Conservation (phyloP, 768 basidiomycete species). For the Lactarius psammicola region DNA sequence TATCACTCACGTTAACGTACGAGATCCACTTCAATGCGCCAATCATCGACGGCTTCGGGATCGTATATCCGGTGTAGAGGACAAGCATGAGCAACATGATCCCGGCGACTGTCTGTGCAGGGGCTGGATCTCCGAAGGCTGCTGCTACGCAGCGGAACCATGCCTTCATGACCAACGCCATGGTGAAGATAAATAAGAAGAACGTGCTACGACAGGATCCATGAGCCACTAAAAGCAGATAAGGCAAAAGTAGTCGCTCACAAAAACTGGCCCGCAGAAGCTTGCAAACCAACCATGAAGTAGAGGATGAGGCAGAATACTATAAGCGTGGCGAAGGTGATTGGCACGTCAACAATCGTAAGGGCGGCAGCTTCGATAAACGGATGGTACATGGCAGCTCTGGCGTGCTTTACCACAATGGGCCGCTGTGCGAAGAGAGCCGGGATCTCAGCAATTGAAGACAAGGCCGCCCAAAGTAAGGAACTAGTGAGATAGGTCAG, state of each 20-base stretch:
- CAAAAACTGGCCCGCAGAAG: constrained; percentile 62
- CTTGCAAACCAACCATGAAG: constrained; percentile 59
- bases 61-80: constrained; percentile 59
- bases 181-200: constrained; percentile 55
- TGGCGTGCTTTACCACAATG: constrained; percentile 55
- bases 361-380: constrained; percentile 54
- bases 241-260: constrained; percentile 36
- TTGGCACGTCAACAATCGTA: constrained; percentile 61
- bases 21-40: constrained; percentile 68
- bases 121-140: constrained; percentile 54
- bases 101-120: constrained; percentile 61
- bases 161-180: constrained; percentile 66
- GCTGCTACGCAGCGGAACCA: constrained; percentile 73
- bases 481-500: constrained; percentile 39
- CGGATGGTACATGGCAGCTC: constrained; percentile 62
- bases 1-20: constrained; percentile 53
- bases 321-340: constrained; percentile 47
- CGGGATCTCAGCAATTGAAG: constrained; percentile 63
- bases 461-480: constrained; percentile 56
- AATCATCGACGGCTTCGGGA: constrained; percentile 62
- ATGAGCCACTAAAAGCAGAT: constrained; percentile 1
- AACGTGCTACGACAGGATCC: constrained; percentile 45
- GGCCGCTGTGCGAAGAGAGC: constrained; percentile 55
- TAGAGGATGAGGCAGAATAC: constrained; percentile 55
- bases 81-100: constrained; percentile 50